A percentile compares a stretch with the other conserved stretches of the same genome.
phyloP scores from a whole-genome alignment of 495 filamentous ascomycete species.

The Cetradonia linearis region DNA sequence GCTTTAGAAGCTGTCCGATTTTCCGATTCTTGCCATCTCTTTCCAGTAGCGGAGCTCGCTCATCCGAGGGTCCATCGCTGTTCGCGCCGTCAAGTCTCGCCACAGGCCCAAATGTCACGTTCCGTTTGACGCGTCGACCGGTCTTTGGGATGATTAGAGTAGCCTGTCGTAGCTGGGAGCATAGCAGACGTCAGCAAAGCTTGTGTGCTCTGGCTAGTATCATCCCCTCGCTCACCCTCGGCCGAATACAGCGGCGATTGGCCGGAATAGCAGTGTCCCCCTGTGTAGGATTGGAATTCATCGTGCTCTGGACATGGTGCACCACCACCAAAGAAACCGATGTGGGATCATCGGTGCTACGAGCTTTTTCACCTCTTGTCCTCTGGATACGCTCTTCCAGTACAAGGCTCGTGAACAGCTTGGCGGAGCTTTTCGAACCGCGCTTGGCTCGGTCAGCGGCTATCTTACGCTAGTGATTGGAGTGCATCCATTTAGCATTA shows the following conservation, averaged over 20 bases:
- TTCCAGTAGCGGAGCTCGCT: constrained; percentile 35
- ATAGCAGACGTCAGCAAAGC: too few relatives aligned
- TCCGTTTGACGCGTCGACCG: constrained; percentile 43
- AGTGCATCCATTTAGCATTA: background rate
- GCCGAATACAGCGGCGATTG: constrained; percentile 32
- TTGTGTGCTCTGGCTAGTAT: background rate
- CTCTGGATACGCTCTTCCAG: background rate
- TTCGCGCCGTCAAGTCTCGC: constrained; percentile 26
- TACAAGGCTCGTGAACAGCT: background rate
- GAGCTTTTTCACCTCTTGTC: too few relatives aligned
- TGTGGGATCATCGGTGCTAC: constrained; percentile 3
- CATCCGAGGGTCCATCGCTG: constrained; percentile 27
- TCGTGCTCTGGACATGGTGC: constrained; percentile 7
- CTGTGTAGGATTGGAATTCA: constrained; percentile 9
- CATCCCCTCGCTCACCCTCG: constrained; percentile 25
- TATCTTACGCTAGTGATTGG: background rate
- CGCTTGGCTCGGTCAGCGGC: background rate
- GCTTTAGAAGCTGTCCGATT: constrained; percentile 13
- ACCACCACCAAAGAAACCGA: background rate
- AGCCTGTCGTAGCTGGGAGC: constrained; percentile 40
- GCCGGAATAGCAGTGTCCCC: constrained; percentile 3
- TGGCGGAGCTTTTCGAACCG: background rate
- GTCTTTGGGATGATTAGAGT: constrained; percentile 45
- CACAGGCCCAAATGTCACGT: constrained; percentile 34
- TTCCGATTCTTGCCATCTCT: constrained; percentile 17